Evolutionary conservation across 441 rosid species (phyloP), one percentile per base, ranked within the genome.

Genomic region (Populus trichocarpa): DNA sequence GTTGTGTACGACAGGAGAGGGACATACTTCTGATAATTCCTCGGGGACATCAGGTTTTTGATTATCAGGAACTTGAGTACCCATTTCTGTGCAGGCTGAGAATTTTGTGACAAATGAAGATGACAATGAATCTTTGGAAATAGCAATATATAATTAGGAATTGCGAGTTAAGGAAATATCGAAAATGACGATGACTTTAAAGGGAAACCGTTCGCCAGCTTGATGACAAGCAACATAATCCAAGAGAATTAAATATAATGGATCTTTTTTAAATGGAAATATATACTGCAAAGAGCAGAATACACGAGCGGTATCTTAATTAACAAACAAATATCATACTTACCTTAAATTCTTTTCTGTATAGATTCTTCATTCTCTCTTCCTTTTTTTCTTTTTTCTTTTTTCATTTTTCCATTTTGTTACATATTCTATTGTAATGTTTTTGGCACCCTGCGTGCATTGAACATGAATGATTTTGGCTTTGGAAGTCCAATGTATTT

Each of bases 121-220:
- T 25, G 78, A 72, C 42, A 71, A 61, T 32, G 78, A 50, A 73
- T 57, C 35, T 46, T 22, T 14, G 8, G 36, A 32, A 40, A 69
- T 18, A 70, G 25, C 33, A 22, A 18, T 63, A n/a, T 35, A 50
- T 38, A 68, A 33, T 61, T 26, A 63, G 63, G 68, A 67, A 30
- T 5, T 26, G 32, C 26, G 74, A 42, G 77, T 74, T n/a, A 75
- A 33, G 78, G 71, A 42, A 76, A 69, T 40, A 79, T 79, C 73
- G 82, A 32, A 76, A 69, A 16, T 78, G 73, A 74, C 72, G 16
- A 61, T 28, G 70, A 69, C 82, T 28, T 13, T 7, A 33, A 70
- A 36, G 82, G 63, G 61, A 86, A 30, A 70, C 85, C 81, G 78
- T 12, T 70, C 33, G 18, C 78, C 57, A 5, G 76, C 81, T 53